These are phyloP conservation scores for Metschnikowia lunata DNA, from an alignment of 805 yeast genomes.

Conservation along the genomic window DNA sequence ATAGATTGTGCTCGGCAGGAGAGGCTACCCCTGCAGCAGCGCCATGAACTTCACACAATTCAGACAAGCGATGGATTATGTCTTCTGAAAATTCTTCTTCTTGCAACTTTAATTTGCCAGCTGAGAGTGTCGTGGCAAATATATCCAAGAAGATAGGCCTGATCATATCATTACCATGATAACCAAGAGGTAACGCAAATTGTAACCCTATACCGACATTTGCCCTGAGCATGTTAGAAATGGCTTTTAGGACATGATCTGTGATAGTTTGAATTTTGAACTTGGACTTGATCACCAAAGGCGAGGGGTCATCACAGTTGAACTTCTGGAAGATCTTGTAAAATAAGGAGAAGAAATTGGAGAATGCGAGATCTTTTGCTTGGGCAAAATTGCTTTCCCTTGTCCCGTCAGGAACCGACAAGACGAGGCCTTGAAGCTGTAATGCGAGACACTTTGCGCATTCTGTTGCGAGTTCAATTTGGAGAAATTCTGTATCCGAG, in stretches of 20 bases:
- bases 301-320: constrained; percentile 22
- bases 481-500: constrained; percentile 43
- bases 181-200: constrained; percentile 74
- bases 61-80: constrained; percentile 24
- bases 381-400: constrained; percentile 50
- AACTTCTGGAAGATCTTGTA: constrained; percentile 50
- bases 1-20: constrained; percentile 61
- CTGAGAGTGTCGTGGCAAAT: constrained; percentile 59
- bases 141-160: constrained; percentile 73
- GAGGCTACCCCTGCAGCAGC: constrained; percentile 62
- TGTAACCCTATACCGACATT: constrained; percentile 76
- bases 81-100: constrained; percentile 28
- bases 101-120: constrained; percentile 21
- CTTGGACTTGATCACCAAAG: constrained; percentile 25
- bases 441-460: constrained; percentile 55
- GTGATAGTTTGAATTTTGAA: constrained; percentile 56
- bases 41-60: constrained; percentile 42
- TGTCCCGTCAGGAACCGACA: constrained; percentile 56
- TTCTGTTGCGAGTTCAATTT: constrained; percentile 61
- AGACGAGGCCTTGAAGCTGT: constrained; percentile 50
- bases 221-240: constrained; percentile 65
- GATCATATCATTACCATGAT: constrained; percentile 60
- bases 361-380: constrained; percentile 58
- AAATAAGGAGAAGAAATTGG: constrained; percentile 61
- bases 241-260: constrained; percentile 59